These are phyloP conservation scores for Diversispora eburnea DNA, from an alignment of 192 early-diverging fungal genomes.

Conservation along the genomic window DNA sequence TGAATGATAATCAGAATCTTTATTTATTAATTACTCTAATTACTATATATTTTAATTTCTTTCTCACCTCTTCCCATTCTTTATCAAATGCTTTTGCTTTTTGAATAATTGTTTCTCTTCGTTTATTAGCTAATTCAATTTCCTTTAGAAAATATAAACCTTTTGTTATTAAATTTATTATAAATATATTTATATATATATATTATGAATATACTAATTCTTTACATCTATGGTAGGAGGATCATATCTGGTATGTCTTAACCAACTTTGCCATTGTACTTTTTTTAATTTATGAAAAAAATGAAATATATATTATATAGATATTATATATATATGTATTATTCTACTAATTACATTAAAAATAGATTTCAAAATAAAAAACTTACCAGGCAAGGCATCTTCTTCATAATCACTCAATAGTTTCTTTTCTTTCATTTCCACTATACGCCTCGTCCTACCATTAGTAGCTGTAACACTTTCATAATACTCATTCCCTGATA, in stretches of 20 bases:
- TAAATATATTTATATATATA: not conserved
- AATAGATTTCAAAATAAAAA: not conserved
- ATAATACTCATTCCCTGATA: constrained; percentile 26
- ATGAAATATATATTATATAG: no score
- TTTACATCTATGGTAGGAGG: constrained; percentile 23
- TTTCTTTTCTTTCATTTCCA: constrained; percentile 7
- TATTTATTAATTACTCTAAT: not conserved
- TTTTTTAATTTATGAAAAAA: not conserved
- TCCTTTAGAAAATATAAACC: constrained; percentile 4
- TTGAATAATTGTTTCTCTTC: constrained; percentile 15
- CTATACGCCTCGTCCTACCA: constrained; percentile 15
- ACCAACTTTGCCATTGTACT: constrained; percentile 31
- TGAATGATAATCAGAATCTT: not conserved
- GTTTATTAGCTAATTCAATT: constrained; percentile 3
- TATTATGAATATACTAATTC: no score
- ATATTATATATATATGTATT: not conserved
- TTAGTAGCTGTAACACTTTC: not conserved
- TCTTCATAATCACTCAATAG: constrained; percentile 11
- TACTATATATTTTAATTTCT: not conserved
- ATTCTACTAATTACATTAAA: no score
- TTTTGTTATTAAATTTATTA: not conserved
- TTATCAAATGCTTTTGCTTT: constrained; percentile 22
- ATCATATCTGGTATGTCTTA: constrained; percentile 27
- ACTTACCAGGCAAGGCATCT: constrained; percentile 19
- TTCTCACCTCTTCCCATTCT: constrained; percentile 17